Conservation (phyloP, 1,284 basidiomycete genomes). For the Porogramme epimiltina region DNA sequence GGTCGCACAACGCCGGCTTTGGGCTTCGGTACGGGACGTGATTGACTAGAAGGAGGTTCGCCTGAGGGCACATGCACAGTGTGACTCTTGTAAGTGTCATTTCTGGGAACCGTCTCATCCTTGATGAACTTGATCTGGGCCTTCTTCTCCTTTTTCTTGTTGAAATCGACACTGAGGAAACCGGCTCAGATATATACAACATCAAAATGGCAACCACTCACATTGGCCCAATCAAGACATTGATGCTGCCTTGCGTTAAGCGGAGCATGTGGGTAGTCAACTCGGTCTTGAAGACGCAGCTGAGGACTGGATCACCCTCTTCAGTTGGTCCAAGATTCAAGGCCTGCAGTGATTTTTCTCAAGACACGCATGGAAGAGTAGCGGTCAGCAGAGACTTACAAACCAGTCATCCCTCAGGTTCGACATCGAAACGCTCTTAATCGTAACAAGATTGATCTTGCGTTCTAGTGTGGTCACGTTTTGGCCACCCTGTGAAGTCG, state of each 20-base stretch:
- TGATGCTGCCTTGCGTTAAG: constrained; percentile 79
- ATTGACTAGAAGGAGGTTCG: constrained; percentile 81
- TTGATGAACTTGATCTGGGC: constrained; percentile 87
- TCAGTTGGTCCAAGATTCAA: constrained; percentile 79
- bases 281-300: constrained; percentile 96
- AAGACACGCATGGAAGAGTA: not conserved
- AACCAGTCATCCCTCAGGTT: constrained; percentile 95
- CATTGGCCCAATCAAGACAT: constrained; percentile 76
- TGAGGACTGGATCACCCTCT: constrained; percentile 95
- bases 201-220: constrained; percentile 41
- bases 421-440: constrained; percentile 86
- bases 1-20: constrained; percentile 85
- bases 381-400: constrained; percentile 43
- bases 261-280: constrained; percentile 83
- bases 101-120: constrained; percentile 83
- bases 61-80: constrained; percentile 88
- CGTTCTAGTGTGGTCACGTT: constrained; percentile 73
- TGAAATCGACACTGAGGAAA: constrained; percentile 73
- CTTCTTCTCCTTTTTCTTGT: constrained; percentile 98
- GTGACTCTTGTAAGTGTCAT: constrained; percentile 94
- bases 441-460: constrained; percentile 88
- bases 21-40: constrained; percentile 82
- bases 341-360: constrained; percentile 38
- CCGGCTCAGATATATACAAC: constrained; percentile 3
- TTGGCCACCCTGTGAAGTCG: constrained; percentile 70